phyloP scores from a whole-genome alignment of 192 early-diverging fungal species.

The Thoreauomyces humboldtii region DNA sequence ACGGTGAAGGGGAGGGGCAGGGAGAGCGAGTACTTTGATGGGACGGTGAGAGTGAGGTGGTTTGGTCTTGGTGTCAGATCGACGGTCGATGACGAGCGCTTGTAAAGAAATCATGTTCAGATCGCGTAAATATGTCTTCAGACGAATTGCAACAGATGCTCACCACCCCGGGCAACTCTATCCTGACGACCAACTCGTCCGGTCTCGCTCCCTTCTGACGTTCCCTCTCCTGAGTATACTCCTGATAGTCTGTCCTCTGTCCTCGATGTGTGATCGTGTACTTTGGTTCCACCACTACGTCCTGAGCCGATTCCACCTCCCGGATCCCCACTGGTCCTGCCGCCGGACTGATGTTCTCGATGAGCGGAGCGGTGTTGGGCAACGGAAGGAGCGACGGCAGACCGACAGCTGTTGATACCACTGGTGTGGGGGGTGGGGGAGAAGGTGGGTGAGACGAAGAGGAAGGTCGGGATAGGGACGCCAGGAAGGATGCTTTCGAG shows the following conservation, averaged over 20 bases:
- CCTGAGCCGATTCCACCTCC: neutral
- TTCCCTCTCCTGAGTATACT: slow-evolving; percentile 35
- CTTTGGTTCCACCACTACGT: slow-evolving; percentile 16
- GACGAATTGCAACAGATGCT: neutral
- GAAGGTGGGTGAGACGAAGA: no score
- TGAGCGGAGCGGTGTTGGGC: neutral
- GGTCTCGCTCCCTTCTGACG: slow-evolving; percentile 38
- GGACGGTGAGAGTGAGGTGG: slow-evolving; percentile 6
- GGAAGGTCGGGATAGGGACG: no score
- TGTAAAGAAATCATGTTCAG: no score
- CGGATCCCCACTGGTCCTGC: slow-evolving; percentile 4
- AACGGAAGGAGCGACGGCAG: no score
- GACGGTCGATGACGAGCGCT: neutral
- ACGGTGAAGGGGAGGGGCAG: slow-evolving; percentile 48
- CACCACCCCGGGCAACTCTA: slow-evolving; percentile 44
- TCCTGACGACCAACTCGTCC: slow-evolving; percentile 39
- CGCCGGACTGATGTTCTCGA: slow-evolving; percentile 7
- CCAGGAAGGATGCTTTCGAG: no score
- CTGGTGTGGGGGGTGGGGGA: no score
- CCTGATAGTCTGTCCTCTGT: slow-evolving; percentile 33
- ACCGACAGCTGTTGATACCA: no score
- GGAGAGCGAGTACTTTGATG: slow-evolving; percentile 37
- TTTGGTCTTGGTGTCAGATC: neutral
- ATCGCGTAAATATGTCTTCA: no score
- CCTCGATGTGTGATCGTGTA: slow-evolving; percentile 43